These are phyloP conservation scores for Populus tremula DNA, from an alignment of 345 rosid species.

Conservation along the genomic window DNA sequence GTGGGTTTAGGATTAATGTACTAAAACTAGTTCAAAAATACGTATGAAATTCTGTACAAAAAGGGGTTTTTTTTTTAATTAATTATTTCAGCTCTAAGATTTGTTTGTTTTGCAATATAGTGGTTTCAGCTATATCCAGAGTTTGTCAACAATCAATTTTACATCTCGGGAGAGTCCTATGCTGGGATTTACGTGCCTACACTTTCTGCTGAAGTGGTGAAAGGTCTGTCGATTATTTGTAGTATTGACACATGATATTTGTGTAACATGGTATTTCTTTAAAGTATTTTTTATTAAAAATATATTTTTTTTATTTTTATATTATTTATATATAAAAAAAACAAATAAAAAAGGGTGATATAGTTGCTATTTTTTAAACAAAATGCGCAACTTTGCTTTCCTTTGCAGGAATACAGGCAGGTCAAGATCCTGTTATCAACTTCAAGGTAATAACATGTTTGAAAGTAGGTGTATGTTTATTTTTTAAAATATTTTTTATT, in stretches of 20 bases:
- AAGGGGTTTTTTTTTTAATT: neutral
- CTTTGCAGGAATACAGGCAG: slow-evolving; percentile 32
- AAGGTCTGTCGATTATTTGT: slow-evolving; percentile 13
- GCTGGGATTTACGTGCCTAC: slow-evolving; percentile 47
- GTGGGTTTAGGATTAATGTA: too few species aligned
- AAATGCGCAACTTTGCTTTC: too few species aligned
- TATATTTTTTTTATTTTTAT: too few species aligned
- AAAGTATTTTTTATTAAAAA: too few species aligned
- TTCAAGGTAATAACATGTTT: slow-evolving; percentile 26
- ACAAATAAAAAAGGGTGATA: too few species aligned
- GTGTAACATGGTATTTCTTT: too few species aligned
- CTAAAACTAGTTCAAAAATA: too few species aligned
- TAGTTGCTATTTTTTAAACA: too few species aligned
- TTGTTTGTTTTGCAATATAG: slow-evolving; percentile 19
- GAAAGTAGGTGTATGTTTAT: too few species aligned
- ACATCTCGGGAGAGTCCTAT: slow-evolving; percentile 47
- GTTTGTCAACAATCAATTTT: slow-evolving; percentile 42
- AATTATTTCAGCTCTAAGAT: neutral
- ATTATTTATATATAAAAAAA: too few species aligned
- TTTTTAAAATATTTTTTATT: too few species aligned
- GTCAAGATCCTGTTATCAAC: slow-evolving; percentile 31
- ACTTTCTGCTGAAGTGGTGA: slow-evolving; percentile 34
- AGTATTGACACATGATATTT: neutral
- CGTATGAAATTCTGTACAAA: too few species aligned
- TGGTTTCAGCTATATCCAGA: slow-evolving; percentile 47